Percentiles rank a stretch among this genome's conserved stretches.
Evolutionary conservation across 2,329 filamentous ascomycete genomes (phyloP).

Genomic region (Alternaria sp.): DNA sequence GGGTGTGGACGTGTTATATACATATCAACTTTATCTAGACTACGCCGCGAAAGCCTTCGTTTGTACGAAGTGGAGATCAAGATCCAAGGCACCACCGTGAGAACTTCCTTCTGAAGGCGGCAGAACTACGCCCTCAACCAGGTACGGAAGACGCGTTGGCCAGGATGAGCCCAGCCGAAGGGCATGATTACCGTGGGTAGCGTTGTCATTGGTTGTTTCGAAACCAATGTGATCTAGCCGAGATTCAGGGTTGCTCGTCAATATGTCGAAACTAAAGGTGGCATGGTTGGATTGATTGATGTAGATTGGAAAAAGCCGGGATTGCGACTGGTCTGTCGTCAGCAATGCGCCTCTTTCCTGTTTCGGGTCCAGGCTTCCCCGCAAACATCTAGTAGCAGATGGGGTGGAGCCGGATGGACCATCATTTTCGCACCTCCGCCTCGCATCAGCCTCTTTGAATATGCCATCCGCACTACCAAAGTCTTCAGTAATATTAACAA

Average conservation of each 20-base stretch:
- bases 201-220: slow-evolving; percentile 35
- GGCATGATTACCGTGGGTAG: slow-evolving; percentile 40
- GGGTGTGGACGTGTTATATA: slow-evolving; percentile 41
- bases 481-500: slow-evolving; percentile 33
- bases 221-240: slow-evolving; percentile 30
- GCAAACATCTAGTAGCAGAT: slow-evolving; percentile 24
- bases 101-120: slow-evolving; percentile 25
- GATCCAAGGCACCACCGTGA: slow-evolving; percentile 35
- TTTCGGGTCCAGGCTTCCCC: slow-evolving; percentile 29
- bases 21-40: slow-evolving; percentile 34
- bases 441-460: slow-evolving; percentile 27
- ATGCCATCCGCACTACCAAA: slow-evolving; percentile 30
- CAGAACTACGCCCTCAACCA: slow-evolving; percentile 38
- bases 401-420: slow-evolving; percentile 17
- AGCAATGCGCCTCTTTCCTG: slow-evolving; percentile 21
- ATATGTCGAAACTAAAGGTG: slow-evolving; percentile 41
- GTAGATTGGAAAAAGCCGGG: slow-evolving; percentile 48
- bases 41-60: slow-evolving; percentile 19
- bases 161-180: slow-evolving; percentile 26
- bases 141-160: slow-evolving; percentile 36
- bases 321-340: slow-evolving; percentile 40
- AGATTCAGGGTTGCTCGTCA: slow-evolving; percentile 39
- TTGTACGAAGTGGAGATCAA: slow-evolving; percentile 29
- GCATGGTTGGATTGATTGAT: slow-evolving; percentile 45
- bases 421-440: slow-evolving; percentile 24